Evolutionary conservation across 192 early-diverging fungal species (phyloP).

Genomic region (Ambispora gerdemannii): DNA sequence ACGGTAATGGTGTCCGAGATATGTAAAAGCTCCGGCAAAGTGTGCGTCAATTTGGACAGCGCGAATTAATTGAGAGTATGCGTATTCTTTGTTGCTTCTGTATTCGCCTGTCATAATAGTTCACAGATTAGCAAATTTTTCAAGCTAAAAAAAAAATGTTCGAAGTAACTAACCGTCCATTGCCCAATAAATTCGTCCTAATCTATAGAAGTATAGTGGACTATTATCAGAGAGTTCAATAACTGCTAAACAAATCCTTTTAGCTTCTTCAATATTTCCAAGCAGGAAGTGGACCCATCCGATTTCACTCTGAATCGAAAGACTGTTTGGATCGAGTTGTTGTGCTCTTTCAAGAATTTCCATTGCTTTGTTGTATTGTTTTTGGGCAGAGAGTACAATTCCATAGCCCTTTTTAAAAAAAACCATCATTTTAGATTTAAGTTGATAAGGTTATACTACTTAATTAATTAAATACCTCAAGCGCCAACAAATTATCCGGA

Average conservation of each 20-base stretch:
- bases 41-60: conserved; percentile 69
- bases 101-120: conserved; percentile 53
- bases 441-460: neutral
- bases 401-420: conserved; percentile 51
- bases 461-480: conserved; percentile 34
- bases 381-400: conserved; percentile 48
- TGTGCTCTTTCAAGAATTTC: conserved; percentile 55
- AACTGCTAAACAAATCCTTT: conserved; percentile 51
- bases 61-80: conserved; percentile 64
- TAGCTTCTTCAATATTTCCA: conserved; percentile 53
- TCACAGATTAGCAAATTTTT: no score
- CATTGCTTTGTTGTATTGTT: conserved; percentile 55
- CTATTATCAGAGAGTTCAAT: conserved; percentile 45
- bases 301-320: conserved; percentile 62
- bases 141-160: no score
- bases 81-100: conserved; percentile 56
- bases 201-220: conserved; percentile 57
- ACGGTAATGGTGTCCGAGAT: conserved; percentile 79
- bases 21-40: conserved; percentile 65
- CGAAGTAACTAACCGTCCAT: conserved; percentile 54
- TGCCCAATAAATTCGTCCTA: conserved; percentile 76
- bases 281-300: conserved; percentile 60
- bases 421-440: neutral
- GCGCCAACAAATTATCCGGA: conserved; percentile 44
- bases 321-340: conserved; percentile 41